phyloP scores from a whole-genome alignment of 176 grass and related monocot species.

The Zizania latifolia region DNA sequence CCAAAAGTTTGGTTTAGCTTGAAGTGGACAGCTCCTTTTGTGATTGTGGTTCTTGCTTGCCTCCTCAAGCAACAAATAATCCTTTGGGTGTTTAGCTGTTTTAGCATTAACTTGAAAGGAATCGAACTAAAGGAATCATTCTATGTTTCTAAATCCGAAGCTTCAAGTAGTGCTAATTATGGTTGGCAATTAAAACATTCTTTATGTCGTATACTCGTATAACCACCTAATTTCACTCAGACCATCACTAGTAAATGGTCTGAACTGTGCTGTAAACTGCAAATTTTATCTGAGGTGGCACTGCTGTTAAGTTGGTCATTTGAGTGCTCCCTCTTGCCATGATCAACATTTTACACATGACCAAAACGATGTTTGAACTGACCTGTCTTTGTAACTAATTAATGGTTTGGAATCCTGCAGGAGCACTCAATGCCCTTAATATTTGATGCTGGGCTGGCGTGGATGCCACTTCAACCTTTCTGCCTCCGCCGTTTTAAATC shows the following conservation, averaged over 20 bases:
- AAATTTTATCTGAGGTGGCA: neutral
- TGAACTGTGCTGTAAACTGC: neutral
- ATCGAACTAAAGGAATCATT: neutral
- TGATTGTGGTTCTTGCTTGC: neutral
- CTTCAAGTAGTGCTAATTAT: neutral
- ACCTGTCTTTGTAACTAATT: neutral
- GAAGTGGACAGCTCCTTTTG: neutral
- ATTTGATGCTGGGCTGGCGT: slow-evolving; percentile 45
- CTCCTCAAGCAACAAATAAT: neutral
- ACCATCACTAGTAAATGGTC: neutral
- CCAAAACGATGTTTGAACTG: neutral
- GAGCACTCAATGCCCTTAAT: slow-evolving; percentile 40
- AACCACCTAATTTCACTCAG: neutral
- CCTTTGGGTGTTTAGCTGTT: neutral
- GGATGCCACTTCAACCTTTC: no score
- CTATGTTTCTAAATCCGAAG: neutral
- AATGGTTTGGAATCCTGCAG: slow-evolving; percentile 25
- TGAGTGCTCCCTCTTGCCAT: neutral
- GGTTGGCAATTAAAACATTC: neutral
- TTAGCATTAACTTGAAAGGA: neutral
- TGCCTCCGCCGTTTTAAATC: neutral
- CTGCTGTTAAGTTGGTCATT: neutral
- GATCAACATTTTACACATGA: neutral
- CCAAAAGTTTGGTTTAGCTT: neutral
- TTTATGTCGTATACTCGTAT: no score